Evolutionary conservation across 257 asterid species (phyloP), one percentile per base, ranked within the genome.

Genomic region (Phtheirospermum japonicum): DNA sequence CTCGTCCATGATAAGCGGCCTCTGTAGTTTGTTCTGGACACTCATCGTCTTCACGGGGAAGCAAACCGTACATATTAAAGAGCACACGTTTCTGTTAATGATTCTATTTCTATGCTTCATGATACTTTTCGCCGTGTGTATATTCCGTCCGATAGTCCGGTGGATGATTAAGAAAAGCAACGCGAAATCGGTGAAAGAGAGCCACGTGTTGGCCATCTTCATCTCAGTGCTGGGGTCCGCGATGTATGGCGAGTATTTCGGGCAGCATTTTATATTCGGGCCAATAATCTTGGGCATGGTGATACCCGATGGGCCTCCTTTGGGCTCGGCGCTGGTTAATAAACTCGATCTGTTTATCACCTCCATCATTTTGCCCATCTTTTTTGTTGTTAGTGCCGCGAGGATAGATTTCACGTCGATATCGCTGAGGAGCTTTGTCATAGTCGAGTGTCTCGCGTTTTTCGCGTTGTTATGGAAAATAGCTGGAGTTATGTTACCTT

Each of bases 251-350:
- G 84, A 75, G 68, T 30, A 53, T 7, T 26, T 79, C 18, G 84
- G 84, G 37, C 70, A 55, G 26, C 75, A 76, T 66, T 70, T 63
- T 57, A 30, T 72, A 13, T 73, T 76, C n/a, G 85, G 82, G 16
- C 79, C 82, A 2, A 49, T 79, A 56, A 30, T 76, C 62, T 34
- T 79, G 8, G 85, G 85, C 59, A 18, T 70, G 59, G 66, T 66
- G 4, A 14, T 79, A 28, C 85, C 85, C 0, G 82, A 76, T 43
- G 85, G 85, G 8, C 85, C 85, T 8, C 85, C 85, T 30, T 57
- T 76, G n/a, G 85, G 85, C 8, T 58, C 85, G 9, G 79, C 85
- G 7, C 36, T 79, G 48, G 57, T 79, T 9, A 40, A 34, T 4
- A 79, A 63, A 68, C 79, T 79, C 9, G 85, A 79, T 12, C 6